phyloP scores from a whole-genome alignment of 2,329 filamentous ascomycete genomes.

The Stemphylium vesicarium region DNA sequence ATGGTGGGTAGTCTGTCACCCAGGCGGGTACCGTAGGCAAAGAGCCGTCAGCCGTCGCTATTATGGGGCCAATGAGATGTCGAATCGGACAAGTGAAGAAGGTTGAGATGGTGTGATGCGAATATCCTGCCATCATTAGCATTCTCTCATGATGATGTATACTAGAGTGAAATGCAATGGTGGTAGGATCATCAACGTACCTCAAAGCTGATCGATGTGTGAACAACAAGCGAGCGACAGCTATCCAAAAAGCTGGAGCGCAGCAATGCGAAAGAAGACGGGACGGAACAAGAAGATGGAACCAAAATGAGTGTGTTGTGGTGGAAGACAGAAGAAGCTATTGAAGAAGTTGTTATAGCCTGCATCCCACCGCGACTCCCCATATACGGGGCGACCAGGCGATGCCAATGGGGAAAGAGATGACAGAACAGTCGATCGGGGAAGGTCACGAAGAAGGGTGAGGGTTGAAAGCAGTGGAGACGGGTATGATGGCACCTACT shows the following conservation, averaged over 20 bases:
- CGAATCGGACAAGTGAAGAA: constrained; percentile 22
- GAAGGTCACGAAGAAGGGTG: constrained; percentile 18
- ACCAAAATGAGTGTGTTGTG: constrained; percentile 45
- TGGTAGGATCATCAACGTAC: constrained; percentile 22
- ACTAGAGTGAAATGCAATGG: neutral
- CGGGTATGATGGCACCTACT: constrained; percentile 10
- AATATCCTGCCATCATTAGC: constrained; percentile 38
- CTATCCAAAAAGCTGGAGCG: constrained; percentile 48
- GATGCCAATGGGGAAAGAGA: constrained; percentile 20
- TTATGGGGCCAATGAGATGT: constrained; percentile 15
- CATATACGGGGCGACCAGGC: neutral
- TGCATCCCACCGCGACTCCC: constrained; percentile 32
- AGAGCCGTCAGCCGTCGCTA: constrained; percentile 13
- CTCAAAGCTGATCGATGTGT: constrained; percentile 41
- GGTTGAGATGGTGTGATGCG: constrained; percentile 48
- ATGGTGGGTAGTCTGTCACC: constrained; percentile 25
- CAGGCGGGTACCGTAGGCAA: constrained; percentile 10
- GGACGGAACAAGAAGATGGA: constrained; percentile 44
- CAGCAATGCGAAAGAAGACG: constrained; percentile 49
- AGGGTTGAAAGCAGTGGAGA: constrained; percentile 15
- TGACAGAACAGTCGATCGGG: constrained; percentile 2
- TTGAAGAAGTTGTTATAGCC: constrained; percentile 29
- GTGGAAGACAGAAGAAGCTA: constrained; percentile 17
- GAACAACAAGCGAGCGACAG: constrained; percentile 43
- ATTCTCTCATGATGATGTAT: neutral